Conservation (phyloP, 2,329 filamentous ascomycete genomes). For the Aschersonia sp. region DNA sequence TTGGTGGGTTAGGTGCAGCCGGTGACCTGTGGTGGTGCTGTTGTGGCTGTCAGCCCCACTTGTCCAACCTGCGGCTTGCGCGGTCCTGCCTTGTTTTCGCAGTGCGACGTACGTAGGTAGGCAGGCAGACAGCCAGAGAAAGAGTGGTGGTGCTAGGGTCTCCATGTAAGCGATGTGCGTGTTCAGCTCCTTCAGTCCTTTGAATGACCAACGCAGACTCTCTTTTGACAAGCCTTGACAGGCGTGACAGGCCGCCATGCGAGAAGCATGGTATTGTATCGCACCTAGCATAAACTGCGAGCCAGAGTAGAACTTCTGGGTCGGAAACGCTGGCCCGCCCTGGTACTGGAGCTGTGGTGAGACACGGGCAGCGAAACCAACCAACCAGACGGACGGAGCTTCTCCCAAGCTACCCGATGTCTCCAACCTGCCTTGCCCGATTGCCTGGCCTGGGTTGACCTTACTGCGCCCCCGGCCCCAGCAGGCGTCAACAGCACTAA, state of each 20-base stretch:
- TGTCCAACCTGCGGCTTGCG: not conserved
- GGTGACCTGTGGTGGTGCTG: not conserved
- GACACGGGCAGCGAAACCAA: not conserved
- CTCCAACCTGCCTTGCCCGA: too few species aligned
- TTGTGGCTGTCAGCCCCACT: slow-evolving; percentile 1
- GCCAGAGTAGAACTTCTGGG: not conserved
- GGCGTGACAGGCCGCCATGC: too few species aligned
- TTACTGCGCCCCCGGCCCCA: slow-evolving; percentile 1
- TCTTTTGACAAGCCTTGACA: too few species aligned
- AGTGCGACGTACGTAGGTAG: not conserved
- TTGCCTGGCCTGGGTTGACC: too few species aligned
- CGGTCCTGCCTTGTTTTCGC: slow-evolving; percentile 2
- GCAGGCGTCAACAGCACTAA: slow-evolving; percentile 2
- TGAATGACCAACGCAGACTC: too few species aligned
- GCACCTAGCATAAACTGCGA: too few species aligned
- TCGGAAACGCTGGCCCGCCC: not conserved
- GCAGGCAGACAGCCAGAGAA: not conserved
- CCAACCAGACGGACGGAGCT: not conserved
- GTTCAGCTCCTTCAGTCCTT: too few species aligned
- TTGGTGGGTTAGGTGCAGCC: not conserved
- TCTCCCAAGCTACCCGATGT: too few species aligned
- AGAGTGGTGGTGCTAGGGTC: not conserved
- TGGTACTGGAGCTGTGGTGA: not conserved
- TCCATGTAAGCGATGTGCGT: too few species aligned
- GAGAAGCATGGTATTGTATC: too few species aligned